A percentile compares a stretch with the other conserved stretches of the same genome.
Evolutionary conservation across 306 rosid species (phyloP).

Genomic region (Trichosanthes truncata): DNA sequence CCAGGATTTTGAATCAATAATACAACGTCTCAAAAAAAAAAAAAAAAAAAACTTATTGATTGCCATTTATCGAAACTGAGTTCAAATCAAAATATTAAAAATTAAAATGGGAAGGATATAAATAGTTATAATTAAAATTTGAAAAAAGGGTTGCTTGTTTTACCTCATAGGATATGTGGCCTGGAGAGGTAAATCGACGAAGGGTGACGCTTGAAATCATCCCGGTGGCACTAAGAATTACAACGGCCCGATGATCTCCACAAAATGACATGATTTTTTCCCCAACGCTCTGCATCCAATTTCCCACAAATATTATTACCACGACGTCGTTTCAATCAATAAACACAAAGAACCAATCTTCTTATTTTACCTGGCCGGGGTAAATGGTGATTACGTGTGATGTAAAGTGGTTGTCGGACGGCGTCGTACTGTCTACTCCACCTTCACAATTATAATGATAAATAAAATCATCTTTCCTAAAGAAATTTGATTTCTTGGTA

Average conservation of each 20-base stretch:
- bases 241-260: constrained; percentile 54
- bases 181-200: constrained; percentile 59
- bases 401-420: constrained; percentile 51
- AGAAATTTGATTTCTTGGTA: constrained; percentile 11
- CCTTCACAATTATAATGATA: neutral
- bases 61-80: too few species aligned
- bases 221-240: constrained; percentile 78
- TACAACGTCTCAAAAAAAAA: too few species aligned
- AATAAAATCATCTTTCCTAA: too few species aligned
- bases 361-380: constrained; percentile 46
- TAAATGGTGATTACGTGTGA: constrained; percentile 60
- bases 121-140: too few species aligned
- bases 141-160: too few species aligned
- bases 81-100: too few species aligned
- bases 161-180: constrained; percentile 76
- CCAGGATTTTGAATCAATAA: too few species aligned
- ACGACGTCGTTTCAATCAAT: neutral
- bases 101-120: too few species aligned
- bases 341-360: too few species aligned
- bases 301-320: neutral
- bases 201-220: constrained; percentile 69
- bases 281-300: constrained; percentile 60
- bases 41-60: too few species aligned
- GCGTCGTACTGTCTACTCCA: constrained; percentile 46
- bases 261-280: constrained; percentile 54